Conservation (phyloP, 2,329 filamentous ascomycete species). For the Lachnellula occidentalis region DNA sequence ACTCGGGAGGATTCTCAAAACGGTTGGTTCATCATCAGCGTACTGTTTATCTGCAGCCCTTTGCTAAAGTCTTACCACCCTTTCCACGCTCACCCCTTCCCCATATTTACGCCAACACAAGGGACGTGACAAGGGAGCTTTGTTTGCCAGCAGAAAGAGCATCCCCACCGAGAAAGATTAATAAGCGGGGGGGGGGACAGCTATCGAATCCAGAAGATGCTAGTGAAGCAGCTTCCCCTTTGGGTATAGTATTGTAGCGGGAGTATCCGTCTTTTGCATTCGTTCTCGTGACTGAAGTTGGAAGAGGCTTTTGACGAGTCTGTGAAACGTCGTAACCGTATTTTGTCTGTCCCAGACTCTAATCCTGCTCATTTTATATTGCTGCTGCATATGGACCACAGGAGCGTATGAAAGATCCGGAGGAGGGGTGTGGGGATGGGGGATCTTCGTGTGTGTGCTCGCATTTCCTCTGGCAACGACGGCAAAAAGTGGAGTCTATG, state of each 20-base stretch:
- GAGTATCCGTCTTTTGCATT: constrained; percentile 24
- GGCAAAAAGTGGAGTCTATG: not conserved
- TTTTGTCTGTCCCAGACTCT: constrained; percentile 27
- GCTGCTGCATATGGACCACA: constrained; percentile 12
- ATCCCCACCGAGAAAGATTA: constrained; percentile 10
- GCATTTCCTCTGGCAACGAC: not conserved
- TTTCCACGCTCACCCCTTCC: constrained; percentile 16
- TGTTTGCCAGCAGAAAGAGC: constrained; percentile 1
- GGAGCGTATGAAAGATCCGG: constrained; percentile 4
- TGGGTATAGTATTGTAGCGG: constrained; percentile 12
- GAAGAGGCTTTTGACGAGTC: constrained; percentile 10
- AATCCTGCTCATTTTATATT: constrained; percentile 19
- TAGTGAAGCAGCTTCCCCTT: not conserved
- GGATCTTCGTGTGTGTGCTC: not conserved
- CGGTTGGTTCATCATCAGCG: not conserved
- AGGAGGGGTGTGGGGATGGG: constrained; percentile 4
- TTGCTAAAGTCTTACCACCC: constrained; percentile 7
- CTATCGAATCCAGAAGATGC: not conserved
- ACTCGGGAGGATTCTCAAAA: not conserved
- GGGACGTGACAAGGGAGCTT: not conserved
- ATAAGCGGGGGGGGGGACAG: constrained; percentile 10
- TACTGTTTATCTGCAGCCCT: constrained; percentile 14
- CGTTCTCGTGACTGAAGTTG: constrained; percentile 23
- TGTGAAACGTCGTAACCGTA: constrained; percentile 20
- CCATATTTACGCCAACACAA: constrained; percentile 5